phyloP scores from a whole-genome alignment of 345 rosid genomes.

The Ceriops decandra region DNA sequence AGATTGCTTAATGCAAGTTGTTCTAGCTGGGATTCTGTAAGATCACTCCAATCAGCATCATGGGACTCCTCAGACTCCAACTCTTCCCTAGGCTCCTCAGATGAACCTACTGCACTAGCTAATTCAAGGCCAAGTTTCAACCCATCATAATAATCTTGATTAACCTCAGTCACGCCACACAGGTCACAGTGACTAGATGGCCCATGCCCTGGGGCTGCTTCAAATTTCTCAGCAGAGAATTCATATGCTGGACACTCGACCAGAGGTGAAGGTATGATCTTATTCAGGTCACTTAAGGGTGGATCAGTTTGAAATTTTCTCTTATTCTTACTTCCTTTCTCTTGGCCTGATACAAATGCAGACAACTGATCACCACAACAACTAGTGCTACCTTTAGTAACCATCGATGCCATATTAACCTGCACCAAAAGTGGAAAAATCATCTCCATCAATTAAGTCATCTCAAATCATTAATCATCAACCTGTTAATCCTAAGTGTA shows the following conservation, averaged over 20 bases:
- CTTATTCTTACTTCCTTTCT: slow-evolving; percentile 83
- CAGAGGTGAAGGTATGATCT: slow-evolving; percentile 34
- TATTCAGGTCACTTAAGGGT: slow-evolving; percentile 45
- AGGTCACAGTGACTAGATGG: slow-evolving; percentile 37
- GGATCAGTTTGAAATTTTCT: slow-evolving; percentile 80
- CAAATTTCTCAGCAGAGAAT: slow-evolving; percentile 67
- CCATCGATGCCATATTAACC: slow-evolving; percentile 61
- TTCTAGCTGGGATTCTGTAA: slow-evolving; percentile 65
- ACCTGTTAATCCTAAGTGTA: slow-evolving; percentile 13
- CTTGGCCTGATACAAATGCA: slow-evolving; percentile 55
- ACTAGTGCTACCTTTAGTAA: slow-evolving; percentile 46
- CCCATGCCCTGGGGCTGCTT: slow-evolving; percentile 36
- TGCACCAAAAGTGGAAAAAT: slow-evolving; percentile 23
- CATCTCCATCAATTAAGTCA: not conserved
- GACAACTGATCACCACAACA: slow-evolving; percentile 37
- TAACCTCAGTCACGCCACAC: slow-evolving; percentile 47
- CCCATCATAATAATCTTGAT: slow-evolving; percentile 43
- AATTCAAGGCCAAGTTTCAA: slow-evolving; percentile 62
- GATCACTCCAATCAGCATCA: slow-evolving; percentile 79
- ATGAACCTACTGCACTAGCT: slow-evolving; percentile 30
- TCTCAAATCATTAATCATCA: slow-evolving; percentile 14
- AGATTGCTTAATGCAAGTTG: slow-evolving; percentile 65
- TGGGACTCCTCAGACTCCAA: slow-evolving; percentile 48
- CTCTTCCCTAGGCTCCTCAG: slow-evolving; percentile 47
- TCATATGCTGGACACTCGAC: slow-evolving; percentile 46